Evolutionary conservation across 768 basidiomycete species (phyloP).

Genomic region (Auricularia cornea): DNA sequence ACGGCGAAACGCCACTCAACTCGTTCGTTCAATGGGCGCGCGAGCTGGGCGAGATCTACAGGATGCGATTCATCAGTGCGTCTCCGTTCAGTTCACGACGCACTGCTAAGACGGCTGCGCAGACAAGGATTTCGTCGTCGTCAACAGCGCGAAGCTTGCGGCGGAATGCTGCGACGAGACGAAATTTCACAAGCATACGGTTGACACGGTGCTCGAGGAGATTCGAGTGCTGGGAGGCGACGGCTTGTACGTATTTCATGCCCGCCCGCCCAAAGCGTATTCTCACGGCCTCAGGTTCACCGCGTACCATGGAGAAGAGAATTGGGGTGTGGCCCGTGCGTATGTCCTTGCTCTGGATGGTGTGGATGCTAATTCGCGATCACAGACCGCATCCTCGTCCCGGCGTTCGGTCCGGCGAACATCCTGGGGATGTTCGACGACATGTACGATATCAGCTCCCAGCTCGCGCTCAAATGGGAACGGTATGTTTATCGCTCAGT

Average conservation of each 20-base stretch:
- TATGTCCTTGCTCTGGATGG: conserved; percentile 1
- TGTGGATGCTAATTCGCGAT: background rate
- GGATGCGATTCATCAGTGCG: background rate
- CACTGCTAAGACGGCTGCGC: background rate
- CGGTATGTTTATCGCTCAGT: conserved; percentile 21
- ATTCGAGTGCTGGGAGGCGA: conserved; percentile 33
- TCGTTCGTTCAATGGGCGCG: background rate
- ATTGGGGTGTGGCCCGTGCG: conserved; percentile 40
- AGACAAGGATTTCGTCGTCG: conserved; percentile 10
- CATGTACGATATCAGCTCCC: conserved; percentile 38
- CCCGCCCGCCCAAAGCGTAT: background rate
- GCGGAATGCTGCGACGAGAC: conserved; percentile 37
- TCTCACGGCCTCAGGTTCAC: background rate
- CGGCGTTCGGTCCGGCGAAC: conserved; percentile 34
- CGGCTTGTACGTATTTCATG: conserved; percentile 20
- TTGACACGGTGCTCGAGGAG: conserved; percentile 22
- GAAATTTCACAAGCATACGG: conserved; percentile 32
- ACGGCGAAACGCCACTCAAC: background rate
- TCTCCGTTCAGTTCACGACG: background rate
- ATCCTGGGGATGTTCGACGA: conserved; percentile 40
- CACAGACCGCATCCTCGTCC: conserved; percentile 30
- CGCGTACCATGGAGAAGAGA: conserved; percentile 32
- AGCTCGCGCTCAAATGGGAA: conserved; percentile 38
- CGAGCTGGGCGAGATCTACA: background rate
- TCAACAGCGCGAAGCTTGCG: conserved; percentile 30